A percentile compares a stretch with the other conserved stretches of the same genome.
These are phyloP conservation scores for Penicillium diatomitis DNA, from an alignment of 495 filamentous ascomycete genomes.

Conservation along the genomic window DNA sequence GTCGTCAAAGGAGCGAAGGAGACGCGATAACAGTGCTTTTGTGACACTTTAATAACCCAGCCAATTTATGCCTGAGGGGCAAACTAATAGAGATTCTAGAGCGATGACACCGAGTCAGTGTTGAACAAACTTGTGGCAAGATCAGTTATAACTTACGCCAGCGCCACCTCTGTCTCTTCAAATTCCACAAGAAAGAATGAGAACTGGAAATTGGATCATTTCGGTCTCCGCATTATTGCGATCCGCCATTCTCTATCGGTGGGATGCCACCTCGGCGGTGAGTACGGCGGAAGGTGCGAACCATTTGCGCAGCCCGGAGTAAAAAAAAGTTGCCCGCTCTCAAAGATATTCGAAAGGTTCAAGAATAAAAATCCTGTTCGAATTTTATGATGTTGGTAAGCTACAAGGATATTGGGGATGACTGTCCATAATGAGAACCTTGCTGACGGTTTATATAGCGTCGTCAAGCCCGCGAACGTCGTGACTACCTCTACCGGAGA, in stretches of 20 bases:
- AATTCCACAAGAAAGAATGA: conserved; percentile 18
- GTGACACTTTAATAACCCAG: conserved; percentile 4
- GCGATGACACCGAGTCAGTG: not conserved
- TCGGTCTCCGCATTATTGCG: conserved; percentile 22
- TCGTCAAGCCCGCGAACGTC: conserved; percentile 72
- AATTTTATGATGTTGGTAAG: conserved; percentile 36
- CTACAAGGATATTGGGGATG: not conserved
- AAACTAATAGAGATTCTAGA: conserved; percentile 12
- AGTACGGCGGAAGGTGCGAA: conserved; percentile 10
- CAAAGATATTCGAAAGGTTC: not conserved
- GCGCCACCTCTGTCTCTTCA: conserved; percentile 15
- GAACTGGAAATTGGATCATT: conserved; percentile 14
- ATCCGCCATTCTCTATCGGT: conserved; percentile 23
- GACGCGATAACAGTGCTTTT: conserved; percentile 19
- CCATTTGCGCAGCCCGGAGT: conserved; percentile 29
- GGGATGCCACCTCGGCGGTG: conserved; percentile 29
- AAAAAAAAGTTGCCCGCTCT: conserved; percentile 38
- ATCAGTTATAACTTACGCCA: conserved; percentile 3
- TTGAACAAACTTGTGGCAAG: not conserved
- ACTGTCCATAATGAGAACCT: not conserved
- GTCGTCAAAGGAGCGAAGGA: conserved; percentile 24
- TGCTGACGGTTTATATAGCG: conserved; percentile 29
- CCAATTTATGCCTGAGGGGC: conserved; percentile 18
- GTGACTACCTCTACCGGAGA: conserved; percentile 89
- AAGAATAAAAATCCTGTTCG: conserved; percentile 2